Base-by-base conservation (phyloP, 2,329 filamentous ascomycete genomes). In the Cordyceps javanica region DNA sequence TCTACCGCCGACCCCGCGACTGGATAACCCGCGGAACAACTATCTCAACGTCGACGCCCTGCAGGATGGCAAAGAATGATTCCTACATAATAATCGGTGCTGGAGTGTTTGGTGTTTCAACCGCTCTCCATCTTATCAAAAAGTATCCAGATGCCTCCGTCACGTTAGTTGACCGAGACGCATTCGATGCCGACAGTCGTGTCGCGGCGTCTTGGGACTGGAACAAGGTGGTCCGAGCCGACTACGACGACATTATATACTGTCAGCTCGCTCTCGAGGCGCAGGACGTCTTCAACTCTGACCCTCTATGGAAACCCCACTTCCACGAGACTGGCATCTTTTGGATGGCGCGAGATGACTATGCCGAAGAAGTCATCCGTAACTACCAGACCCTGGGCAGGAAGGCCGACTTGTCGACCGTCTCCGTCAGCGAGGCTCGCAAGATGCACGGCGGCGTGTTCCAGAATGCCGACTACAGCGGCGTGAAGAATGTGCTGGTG, bases 201-300 rank as follows among this genome's bases (percentile, higher is more conserved):
- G 72, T 77, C 25, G 86, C 85, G 32, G 87, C 87, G 0, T 89
- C 87, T 0, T 87, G 83, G 75, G 87, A 90, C 71, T 85, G 85
- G 79, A 89, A 88, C 73, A 89, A 89, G 69, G 84, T 88, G 28
- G 78, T 89, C 16, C 83, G 86, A 58, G 83, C 85, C 49, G 86
- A 89, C 68, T 89, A 89, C 71, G 76, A 81, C 57, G 82, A 87
- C 63, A 71, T 81, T 1, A 69, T 83, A 16, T 89, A 90, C 73
- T 84, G 81, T 68, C 70, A 78, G 51, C 75, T 90, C 21, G 87
- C 81, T 0, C 76, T 88, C 28, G 85, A 89, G 70, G 82, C 87
- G 0, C 82, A 86, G 64, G 79, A 84, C 53, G 70, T 82, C 0
- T 90, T 85, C 76, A 76, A 77, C 56, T 71, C 69, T 1, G 80